Base-by-base conservation (phyloP, 164 flowering plant species). In the Tetracentron sinense region DNA sequence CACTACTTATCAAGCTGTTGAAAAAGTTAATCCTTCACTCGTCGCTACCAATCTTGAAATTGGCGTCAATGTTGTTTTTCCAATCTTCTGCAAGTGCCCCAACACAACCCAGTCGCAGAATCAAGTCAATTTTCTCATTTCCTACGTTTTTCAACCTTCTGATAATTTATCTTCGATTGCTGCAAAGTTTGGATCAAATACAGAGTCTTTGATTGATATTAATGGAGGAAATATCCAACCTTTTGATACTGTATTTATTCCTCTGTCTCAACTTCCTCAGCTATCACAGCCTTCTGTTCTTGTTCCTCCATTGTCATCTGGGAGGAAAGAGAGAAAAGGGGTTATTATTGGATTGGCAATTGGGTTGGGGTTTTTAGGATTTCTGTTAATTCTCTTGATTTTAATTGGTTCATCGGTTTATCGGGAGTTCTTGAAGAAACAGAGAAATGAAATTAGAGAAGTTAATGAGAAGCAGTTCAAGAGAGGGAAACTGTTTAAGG, bases 21-120 rank as follows among this genome's bases (percentile, higher is more conserved):
- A 83, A 65, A 60, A 77, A 20, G 89, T 81, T 3, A 90, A 90
- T 35, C 98, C 98, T 0, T 49, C 73, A 4, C 77, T 85, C n/a
- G 63, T 82, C 51, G 75, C 90, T 0, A 78, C 79, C 6, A 21
- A 65, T 14, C 86, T 92, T 35, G 0, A 47, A 0, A 54, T 83
- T 25, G 98, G 97, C 3, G 74, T 0, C 15, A 29, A 68, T 0
- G 77, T 74, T 2, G 22, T 70, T 26, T 85, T 92, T 38, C 98
- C 98, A 0, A 69, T 92, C 51, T 88, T 88, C 35, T 92, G 98
- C 79, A 79, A 72, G 76, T 92, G 98, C 63, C 92, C 93, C 0
- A 74, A 76, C 63, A 38, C n/a, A 30, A 75, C 78, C 71, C 85
- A 74, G 64, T 6, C 63, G 66, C 55, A 25, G 46, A 79, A 74